Conservation (phyloP, 2,329 filamentous ascomycete species). For the Triangularia verruculosa region DNA sequence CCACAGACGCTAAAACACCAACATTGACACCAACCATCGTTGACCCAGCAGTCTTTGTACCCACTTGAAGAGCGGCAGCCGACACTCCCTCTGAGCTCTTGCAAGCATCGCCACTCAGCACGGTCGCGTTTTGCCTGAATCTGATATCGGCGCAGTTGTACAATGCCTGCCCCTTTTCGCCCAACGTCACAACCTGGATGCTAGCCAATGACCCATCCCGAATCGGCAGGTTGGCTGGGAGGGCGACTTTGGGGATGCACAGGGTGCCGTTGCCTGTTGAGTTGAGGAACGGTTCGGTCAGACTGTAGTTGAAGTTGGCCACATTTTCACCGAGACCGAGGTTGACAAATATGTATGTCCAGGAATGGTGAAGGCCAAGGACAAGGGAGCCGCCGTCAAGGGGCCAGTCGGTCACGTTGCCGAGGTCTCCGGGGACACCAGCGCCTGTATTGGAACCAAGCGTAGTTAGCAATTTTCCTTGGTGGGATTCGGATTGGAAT, state of each 20-base stretch:
- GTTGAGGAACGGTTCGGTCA: slow-evolving; percentile 58
- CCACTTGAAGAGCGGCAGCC: slow-evolving; percentile 32
- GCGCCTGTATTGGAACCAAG: slow-evolving; percentile 40
- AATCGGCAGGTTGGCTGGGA: slow-evolving; percentile 51
- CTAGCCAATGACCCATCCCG: slow-evolving; percentile 61
- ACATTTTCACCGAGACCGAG: slow-evolving; percentile 47
- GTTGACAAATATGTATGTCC: slow-evolving; percentile 54
- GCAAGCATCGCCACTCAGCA: slow-evolving; percentile 50
- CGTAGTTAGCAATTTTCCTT: neutral
- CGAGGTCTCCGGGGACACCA: slow-evolving; percentile 41
- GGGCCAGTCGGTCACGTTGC: slow-evolving; percentile 53
- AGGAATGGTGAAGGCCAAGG: slow-evolving; percentile 50
- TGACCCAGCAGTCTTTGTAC: slow-evolving; percentile 27
- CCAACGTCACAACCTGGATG: slow-evolving; percentile 67
- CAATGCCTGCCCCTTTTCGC: slow-evolving; percentile 55
- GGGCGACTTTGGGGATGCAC: slow-evolving; percentile 58
- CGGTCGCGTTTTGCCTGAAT: slow-evolving; percentile 53
- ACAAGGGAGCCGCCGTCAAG: slow-evolving; percentile 47
- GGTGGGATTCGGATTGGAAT: neutral
- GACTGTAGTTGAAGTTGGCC: slow-evolving; percentile 66
- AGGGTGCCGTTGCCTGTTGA: slow-evolving; percentile 60
- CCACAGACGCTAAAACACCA: slow-evolving; percentile 34
- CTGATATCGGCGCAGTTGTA: slow-evolving; percentile 77
- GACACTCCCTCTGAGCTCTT: slow-evolving; percentile 56
- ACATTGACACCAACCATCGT: slow-evolving; percentile 24